A percentile compares a stretch with the other conserved stretches of the same genome.
Conservation (phyloP, 805 yeast species). For the Candida berthetii region DNA sequence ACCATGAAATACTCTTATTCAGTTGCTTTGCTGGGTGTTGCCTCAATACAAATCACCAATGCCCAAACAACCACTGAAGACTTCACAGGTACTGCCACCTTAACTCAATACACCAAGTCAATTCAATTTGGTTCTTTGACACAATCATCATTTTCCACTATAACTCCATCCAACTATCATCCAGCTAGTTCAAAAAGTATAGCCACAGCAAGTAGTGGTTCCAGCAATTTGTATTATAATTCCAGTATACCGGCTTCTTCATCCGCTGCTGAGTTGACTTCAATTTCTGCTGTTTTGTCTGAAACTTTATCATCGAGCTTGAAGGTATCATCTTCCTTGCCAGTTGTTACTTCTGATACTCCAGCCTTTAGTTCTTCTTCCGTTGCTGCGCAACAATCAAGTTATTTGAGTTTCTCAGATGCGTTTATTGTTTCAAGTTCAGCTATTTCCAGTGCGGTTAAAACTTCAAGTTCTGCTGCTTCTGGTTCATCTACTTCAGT, state of each 20-base stretch:
- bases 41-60: conserved; percentile 5
- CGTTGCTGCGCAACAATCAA: not conserved
- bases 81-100: conserved; percentile 15
- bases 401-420: not conserved
- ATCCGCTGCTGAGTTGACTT: too few species aligned
- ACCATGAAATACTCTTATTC: not conserved
- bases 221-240: not conserved
- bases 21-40: not conserved
- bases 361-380: not conserved
- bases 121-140: conserved; percentile 2
- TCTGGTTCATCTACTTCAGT: not conserved
- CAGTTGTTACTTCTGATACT: too few species aligned
- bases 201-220: not conserved
- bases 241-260: not conserved
- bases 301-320: not conserved
- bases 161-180: not conserved
- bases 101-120: conserved; percentile 7
- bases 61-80: conserved; percentile 16
- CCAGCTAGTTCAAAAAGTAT: not conserved
- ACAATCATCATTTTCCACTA: not conserved
- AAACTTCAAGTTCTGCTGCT: not conserved
- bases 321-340: not conserved
- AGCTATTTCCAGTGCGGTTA: not conserved
- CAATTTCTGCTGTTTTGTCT: too few species aligned
- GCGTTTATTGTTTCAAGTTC: not conserved